A percentile compares a stretch with the other conserved stretches of the same genome.
phyloP scores from a whole-genome alignment of 768 basidiomycete species.

The Dictyophora rubrovolvata region DNA sequence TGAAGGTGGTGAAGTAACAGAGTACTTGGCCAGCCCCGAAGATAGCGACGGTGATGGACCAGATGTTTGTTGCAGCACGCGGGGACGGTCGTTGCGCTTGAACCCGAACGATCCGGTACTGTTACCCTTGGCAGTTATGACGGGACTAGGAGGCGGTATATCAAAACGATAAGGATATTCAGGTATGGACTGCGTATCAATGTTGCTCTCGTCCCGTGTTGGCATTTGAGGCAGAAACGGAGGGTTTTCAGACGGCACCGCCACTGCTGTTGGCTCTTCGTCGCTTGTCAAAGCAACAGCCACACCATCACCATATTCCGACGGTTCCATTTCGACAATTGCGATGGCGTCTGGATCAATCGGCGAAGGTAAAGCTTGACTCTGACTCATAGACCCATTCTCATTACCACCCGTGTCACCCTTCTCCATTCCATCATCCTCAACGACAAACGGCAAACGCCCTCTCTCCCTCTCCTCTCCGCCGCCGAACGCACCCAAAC shows the following conservation, averaged over 20 bases:
- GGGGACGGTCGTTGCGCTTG: neutral
- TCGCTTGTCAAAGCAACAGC: neutral
- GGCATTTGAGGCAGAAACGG: too few species aligned
- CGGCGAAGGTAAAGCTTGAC: neutral
- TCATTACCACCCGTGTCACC: too few species aligned
- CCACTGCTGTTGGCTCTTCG: neutral
- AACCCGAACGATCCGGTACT: neutral
- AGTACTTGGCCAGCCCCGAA: neutral
- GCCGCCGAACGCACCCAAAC: neutral
- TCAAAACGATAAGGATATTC: neutral
- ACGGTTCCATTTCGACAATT: neutral
- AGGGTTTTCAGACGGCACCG: too few species aligned
- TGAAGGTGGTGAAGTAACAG: neutral
- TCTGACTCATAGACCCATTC: too few species aligned
- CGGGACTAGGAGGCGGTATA: neutral
- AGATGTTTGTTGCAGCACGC: neutral
- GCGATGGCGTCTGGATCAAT: neutral
- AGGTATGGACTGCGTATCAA: neutral
- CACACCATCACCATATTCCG: neutral
- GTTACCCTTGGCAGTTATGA: neutral
- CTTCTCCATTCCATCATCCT: neutral
- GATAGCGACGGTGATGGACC: neutral
- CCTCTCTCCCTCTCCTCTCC: neutral
- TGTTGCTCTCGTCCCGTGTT: too few species aligned
- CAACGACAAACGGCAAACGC: neutral